Evolutionary conservation across 805 yeast species (phyloP).

Genomic region (Yarrowia porcina): DNA sequence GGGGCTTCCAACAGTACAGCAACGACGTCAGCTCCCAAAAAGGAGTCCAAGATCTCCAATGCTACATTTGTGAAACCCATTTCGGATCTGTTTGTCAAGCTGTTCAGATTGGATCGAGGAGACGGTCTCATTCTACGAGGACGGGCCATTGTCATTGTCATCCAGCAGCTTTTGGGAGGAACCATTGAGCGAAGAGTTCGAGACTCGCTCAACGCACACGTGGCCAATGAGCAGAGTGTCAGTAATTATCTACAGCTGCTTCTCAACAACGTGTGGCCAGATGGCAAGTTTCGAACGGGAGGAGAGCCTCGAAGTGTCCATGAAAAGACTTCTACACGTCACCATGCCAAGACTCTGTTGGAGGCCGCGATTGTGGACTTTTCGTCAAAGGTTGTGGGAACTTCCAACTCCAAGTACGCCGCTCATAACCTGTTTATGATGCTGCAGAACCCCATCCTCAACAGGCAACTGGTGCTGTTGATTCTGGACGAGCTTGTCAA

Average conservation of each 20-base stretch:
- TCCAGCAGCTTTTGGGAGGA: slow-evolving; percentile 84
- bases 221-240: slow-evolving; percentile 32
- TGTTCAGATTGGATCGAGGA: slow-evolving; percentile 63
- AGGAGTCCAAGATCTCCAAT: slow-evolving; percentile 10
- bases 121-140: slow-evolving; percentile 76
- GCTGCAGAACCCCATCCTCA: slow-evolving; percentile 70
- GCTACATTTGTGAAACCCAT: slow-evolving; percentile 70
- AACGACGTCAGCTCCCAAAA: neutral
- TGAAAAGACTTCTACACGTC: slow-evolving; percentile 52
- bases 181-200: slow-evolving; percentile 69
- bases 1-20: neutral
- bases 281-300: slow-evolving; percentile 44
- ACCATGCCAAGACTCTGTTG: slow-evolving; percentile 58
- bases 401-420: slow-evolving; percentile 60
- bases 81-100: slow-evolving; percentile 65
- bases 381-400: slow-evolving; percentile 72
- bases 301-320: slow-evolving; percentile 43
- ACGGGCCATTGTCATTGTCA: slow-evolving; percentile 69
- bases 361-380: slow-evolving; percentile 59
- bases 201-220: slow-evolving; percentile 39
- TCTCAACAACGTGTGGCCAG: slow-evolving; percentile 47
- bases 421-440: slow-evolving; percentile 56
- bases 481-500: slow-evolving; percentile 56
- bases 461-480: slow-evolving; percentile 58
- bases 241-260: slow-evolving; percentile 32